Conservation (phyloP, 805 yeast species). For the Tetrapisispora nanseiensis region DNA sequence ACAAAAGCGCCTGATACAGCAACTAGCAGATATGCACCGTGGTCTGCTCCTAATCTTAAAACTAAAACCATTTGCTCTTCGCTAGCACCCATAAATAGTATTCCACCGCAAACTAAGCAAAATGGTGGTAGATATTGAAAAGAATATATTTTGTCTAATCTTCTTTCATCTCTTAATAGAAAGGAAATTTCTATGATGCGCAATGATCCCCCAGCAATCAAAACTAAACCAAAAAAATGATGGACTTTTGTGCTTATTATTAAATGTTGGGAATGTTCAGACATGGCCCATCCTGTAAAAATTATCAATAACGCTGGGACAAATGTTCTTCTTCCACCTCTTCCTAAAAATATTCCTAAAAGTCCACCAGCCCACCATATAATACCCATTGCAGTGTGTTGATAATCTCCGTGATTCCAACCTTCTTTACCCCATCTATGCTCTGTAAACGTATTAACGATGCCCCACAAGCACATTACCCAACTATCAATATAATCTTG, state of each 20-base stretch:
- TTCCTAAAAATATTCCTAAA: constrained; percentile 67
- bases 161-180: constrained; percentile 52
- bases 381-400: constrained; percentile 93
- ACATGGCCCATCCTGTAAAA: constrained; percentile 92
- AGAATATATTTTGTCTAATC: constrained; percentile 42
- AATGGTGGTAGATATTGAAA: constrained; percentile 87
- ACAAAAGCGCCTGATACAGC: constrained; percentile 65
- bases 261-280: constrained; percentile 73
- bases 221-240: constrained; percentile 69
- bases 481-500: constrained; percentile 81
- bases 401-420: constrained; percentile 91
- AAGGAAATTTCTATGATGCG: constrained; percentile 76
- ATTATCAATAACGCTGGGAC: constrained; percentile 75
- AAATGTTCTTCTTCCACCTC: constrained; percentile 58
- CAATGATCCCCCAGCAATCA: constrained; percentile 67
- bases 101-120: constrained; percentile 66
- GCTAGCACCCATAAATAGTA: constrained; percentile 83
- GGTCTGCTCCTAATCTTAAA: constrained; percentile 68
- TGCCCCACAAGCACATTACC: constrained; percentile 82
- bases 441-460: constrained; percentile 90
- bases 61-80: constrained; percentile 78
- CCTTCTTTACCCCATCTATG: constrained; percentile 86
- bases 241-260: constrained; percentile 80
- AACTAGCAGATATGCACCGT: constrained; percentile 69
- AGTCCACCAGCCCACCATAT: constrained; percentile 95